Percentiles rank a stretch among this genome's conserved stretches.
Conservation (phyloP, 371 early-diverging fungal genomes). For the Nematocida parisii region DNA sequence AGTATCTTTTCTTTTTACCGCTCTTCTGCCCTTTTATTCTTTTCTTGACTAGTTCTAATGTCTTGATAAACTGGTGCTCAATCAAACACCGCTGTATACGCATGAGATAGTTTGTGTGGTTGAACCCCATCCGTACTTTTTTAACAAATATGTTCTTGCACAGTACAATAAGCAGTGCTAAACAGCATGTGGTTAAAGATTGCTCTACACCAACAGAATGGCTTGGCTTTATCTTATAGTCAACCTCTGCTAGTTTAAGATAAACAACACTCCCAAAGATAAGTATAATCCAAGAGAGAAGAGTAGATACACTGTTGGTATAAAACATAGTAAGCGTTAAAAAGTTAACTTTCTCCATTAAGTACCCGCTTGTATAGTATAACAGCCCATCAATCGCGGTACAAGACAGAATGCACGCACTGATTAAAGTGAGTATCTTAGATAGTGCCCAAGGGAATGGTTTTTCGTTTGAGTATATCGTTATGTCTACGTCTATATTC, state of each 20-base stretch:
- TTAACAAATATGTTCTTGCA: slow-evolving; percentile 52
- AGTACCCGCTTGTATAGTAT: slow-evolving; percentile 36
- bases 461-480: slow-evolving; percentile 3
- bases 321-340: slow-evolving; percentile 47
- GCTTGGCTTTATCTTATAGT: slow-evolving; percentile 26
- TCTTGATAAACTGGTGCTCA: slow-evolving; percentile 63
- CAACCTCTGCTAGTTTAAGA: slow-evolving; percentile 6
- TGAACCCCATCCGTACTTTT: slow-evolving; percentile 64
- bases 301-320: slow-evolving; percentile 34
- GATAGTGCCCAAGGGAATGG: background rate
- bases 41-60: slow-evolving; percentile 49
- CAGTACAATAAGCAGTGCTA: slow-evolving; percentile 25
- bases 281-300: slow-evolving; percentile 28
- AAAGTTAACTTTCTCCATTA: slow-evolving; percentile 38
- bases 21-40: slow-evolving; percentile 30
- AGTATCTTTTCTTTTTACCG: slow-evolving; percentile 23
- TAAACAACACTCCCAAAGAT: background rate
- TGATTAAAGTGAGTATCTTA: background rate
- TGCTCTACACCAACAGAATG: slow-evolving; percentile 26
- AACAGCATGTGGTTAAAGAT: slow-evolving; percentile 10
- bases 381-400: slow-evolving; percentile 27
- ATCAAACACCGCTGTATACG: slow-evolving; percentile 63
- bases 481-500: background rate
- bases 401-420: background rate
- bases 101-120: slow-evolving; percentile 66